phyloP scores from a whole-genome alignment of 148 eudicot species.

The Mesembryanthemum crystallinum region DNA sequence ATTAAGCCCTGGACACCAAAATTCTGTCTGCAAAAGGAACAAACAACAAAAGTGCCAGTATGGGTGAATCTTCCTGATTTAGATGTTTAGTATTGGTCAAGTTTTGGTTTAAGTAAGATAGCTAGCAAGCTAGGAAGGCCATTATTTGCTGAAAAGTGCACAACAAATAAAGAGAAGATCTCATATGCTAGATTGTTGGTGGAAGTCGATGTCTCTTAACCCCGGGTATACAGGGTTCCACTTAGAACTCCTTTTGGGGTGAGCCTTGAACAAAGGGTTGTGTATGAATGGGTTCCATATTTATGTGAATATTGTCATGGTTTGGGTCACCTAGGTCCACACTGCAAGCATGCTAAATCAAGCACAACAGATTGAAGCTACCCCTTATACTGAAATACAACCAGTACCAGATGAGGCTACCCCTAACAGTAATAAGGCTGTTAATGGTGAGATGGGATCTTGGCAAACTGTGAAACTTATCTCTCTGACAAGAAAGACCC shows the following conservation, averaged over 20 bases:
- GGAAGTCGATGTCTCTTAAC: not conserved
- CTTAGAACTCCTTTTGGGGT: not conserved
- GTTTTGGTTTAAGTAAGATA: not conserved
- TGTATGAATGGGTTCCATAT: not conserved
- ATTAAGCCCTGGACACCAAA: not conserved
- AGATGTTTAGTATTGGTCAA: not conserved
- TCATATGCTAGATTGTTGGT: not conserved
- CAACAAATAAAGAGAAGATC: not conserved
- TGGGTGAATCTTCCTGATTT: not conserved
- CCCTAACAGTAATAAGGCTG: too few relatives aligned
- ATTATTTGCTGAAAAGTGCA: not conserved
- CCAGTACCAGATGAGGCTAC: too few relatives aligned
- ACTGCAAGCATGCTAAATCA: not conserved
- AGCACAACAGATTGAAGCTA: not conserved
- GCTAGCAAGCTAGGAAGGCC: not conserved
- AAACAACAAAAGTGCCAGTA: not conserved
- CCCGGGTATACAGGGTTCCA: not conserved
- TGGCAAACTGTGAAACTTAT: too few relatives aligned
- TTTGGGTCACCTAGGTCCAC: not conserved
- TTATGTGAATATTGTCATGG: not conserved
- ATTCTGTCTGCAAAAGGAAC: not conserved
- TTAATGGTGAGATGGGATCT: too few relatives aligned
- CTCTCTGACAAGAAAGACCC: too few relatives aligned
- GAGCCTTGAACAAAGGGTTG: not conserved
- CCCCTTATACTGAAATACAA: not conserved